Base-by-base conservation (phyloP, 176 grass and related monocot genomes). In the Thinopyrum elongatum region DNA sequence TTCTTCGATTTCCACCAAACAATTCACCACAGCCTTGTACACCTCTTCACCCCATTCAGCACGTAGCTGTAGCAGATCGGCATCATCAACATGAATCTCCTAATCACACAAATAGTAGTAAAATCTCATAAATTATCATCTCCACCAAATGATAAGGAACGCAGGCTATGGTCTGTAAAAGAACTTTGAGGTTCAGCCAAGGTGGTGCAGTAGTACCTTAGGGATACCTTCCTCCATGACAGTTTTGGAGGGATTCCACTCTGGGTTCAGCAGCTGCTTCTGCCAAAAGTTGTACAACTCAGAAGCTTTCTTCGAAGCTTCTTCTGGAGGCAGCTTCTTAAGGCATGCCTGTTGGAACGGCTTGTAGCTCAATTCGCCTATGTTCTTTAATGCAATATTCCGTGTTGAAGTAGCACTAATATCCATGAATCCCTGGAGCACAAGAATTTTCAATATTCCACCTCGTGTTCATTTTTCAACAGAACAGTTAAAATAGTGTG, bases 161-260 rank as follows among this genome's bases (percentile, higher is more conserved):
- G 36, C 3, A 79, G 34, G 13, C 19, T 58, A 58, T 77, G 19
- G 19, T 58, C 3, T 79, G 13, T 79, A 60, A 19, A 62, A 62
- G 57, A 79, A 61, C 34, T 10, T 17, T 3, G 14, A 41, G 34
- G 10, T 79, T 41, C 77, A 63, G 22, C 39, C 34, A 79, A 79
- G 21, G 17, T 27, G 55, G 22, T 33, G 22, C 14, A 29, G 15
- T 29, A 30, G 25, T 28, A 79, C 77, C 77, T 87, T 16, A 28
- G 10, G 6, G 9, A 33, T 69, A 8, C 51, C 44, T 47, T 47
- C 44, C 12, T 76, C 25, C 6, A 4, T 47, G 30, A 33, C 17
- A 58, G 67, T 61, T 42, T 83, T 88, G 29, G 82, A 62, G 11
- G 86, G 86, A 11, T 83, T 74, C 86, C 86, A 83, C 4, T 61